These are phyloP conservation scores for Moesziomyces sp. DNA, from an alignment of 1,284 basidiomycete genomes.

Conservation along the genomic window DNA sequence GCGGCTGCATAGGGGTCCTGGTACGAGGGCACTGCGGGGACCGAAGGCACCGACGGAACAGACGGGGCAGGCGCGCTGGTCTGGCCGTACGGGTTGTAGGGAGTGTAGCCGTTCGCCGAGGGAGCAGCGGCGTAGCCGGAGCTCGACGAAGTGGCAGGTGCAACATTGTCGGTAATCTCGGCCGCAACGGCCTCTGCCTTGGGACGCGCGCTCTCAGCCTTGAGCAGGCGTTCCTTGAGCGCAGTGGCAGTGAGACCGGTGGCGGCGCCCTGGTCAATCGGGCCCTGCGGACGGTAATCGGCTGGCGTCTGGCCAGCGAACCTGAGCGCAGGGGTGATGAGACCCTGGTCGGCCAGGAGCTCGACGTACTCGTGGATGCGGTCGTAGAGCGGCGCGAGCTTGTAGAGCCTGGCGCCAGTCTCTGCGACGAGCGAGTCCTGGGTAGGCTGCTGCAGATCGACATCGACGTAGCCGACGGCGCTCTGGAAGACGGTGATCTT, in stretches of 20 bases:
- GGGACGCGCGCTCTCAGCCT: slow-evolving; percentile 49
- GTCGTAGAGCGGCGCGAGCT: slow-evolving; percentile 87
- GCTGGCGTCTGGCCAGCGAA: slow-evolving; percentile 84
- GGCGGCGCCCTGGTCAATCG: slow-evolving; percentile 15
- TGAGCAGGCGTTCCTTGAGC: slow-evolving; percentile 51
- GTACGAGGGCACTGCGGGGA: slow-evolving; percentile 31
- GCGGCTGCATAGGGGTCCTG: slow-evolving; percentile 37
- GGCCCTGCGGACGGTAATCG: slow-evolving; percentile 74
- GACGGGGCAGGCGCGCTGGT: slow-evolving; percentile 17
- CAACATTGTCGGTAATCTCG: slow-evolving; percentile 4
- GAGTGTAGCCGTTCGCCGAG: slow-evolving; percentile 36
- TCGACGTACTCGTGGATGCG: slow-evolving; percentile 96
- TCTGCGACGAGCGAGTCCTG: slow-evolving; percentile 70
- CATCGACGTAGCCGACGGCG: slow-evolving; percentile 87
- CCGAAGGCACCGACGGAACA: slow-evolving; percentile 32
- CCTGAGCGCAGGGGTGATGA: slow-evolving; percentile 82
- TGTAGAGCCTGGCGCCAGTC: slow-evolving; percentile 77
- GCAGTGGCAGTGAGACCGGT: slow-evolving; percentile 25
- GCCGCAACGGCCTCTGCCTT: slow-evolving; percentile 25
- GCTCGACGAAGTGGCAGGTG: slow-evolving; percentile 17
- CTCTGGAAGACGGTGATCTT: slow-evolving; percentile 94
- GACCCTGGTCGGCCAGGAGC: slow-evolving; percentile 86
- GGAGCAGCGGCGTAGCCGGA: slow-evolving; percentile 31
- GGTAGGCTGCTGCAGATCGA: slow-evolving; percentile 75
- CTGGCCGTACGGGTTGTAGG: slow-evolving; percentile 35